phyloP scores from a whole-genome alignment of 1,139 yeast species.

The Pichia sp. region DNA sequence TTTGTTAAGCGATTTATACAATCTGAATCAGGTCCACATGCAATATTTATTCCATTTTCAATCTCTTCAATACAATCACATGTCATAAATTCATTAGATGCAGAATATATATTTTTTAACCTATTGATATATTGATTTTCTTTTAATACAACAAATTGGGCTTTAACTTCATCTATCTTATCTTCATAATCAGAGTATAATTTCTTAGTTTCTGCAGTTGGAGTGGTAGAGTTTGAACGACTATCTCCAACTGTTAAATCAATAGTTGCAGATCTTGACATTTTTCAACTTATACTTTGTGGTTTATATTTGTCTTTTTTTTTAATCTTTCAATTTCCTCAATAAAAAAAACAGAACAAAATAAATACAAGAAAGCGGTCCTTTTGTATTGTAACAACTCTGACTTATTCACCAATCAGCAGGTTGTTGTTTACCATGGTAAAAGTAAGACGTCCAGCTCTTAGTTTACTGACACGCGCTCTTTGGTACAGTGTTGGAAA shows the following conservation, averaged over 20 bases:
- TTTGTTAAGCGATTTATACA: conserved; percentile 90
- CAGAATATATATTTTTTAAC: conserved; percentile 24
- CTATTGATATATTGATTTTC: conserved; percentile 51
- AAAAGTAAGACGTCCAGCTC: not conserved
- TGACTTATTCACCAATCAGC: not conserved
- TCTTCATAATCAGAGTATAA: conserved; percentile 47
- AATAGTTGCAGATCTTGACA: not conserved
- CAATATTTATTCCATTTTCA: conserved; percentile 42
- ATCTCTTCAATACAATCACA: conserved; percentile 70
- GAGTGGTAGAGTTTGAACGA: conserved; percentile 17
- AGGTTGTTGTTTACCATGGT: not conserved
- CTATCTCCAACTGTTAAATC: conserved; percentile 1
- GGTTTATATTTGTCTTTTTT: not conserved
- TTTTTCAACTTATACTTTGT: not conserved
- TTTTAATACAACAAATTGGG: conserved; percentile 48
- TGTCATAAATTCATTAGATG: conserved; percentile 51
- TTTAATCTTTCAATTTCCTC: not conserved
- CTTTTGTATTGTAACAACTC: not conserved
- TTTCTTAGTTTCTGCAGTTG: conserved; percentile 14
- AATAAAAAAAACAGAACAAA: not conserved
- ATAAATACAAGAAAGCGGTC: not conserved
- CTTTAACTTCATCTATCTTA: conserved; percentile 65
- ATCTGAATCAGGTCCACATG: conserved; percentile 82
- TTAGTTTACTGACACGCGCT: conserved; percentile 1
- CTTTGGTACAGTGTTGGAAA: not conserved